Percentiles rank a stretch among this genome's conserved stretches.
phyloP scores from a whole-genome alignment of 2,329 filamentous ascomycete genomes.

The Fusarium sp. region DNA sequence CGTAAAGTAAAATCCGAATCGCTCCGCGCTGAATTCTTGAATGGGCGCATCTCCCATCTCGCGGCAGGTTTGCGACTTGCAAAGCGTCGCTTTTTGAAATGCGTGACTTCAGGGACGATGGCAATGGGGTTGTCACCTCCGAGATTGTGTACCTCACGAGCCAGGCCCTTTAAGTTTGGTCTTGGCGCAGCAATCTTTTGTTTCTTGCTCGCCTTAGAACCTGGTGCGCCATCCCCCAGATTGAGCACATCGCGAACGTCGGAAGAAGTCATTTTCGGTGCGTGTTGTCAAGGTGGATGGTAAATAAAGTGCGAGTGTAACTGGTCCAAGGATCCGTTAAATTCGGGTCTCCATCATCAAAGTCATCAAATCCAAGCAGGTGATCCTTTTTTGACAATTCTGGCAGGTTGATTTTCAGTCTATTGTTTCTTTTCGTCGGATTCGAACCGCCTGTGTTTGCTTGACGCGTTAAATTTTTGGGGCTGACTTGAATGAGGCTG shows the following conservation, averaged over 20 bases:
- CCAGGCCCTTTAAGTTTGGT: constrained; percentile 72
- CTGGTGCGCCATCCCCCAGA: constrained; percentile 70
- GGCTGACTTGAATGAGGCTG: constrained; percentile 12
- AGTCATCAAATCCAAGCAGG: constrained; percentile 24
- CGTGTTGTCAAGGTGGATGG: constrained; percentile 18
- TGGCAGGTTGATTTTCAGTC: not conserved
- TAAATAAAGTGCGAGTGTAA: not conserved
- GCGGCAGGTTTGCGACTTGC: constrained; percentile 67
- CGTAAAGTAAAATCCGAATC: constrained; percentile 76
- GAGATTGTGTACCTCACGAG: constrained; percentile 74
- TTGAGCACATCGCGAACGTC: constrained; percentile 92
- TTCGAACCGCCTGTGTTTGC: constrained; percentile 13
- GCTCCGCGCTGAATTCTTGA: constrained; percentile 80
- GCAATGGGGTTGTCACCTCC: constrained; percentile 76
- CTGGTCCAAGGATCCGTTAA: constrained; percentile 23
- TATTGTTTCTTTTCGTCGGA: constrained; percentile 11
- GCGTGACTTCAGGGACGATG: constrained; percentile 70
- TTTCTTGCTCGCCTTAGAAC: constrained; percentile 76
- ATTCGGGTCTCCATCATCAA: constrained; percentile 40
- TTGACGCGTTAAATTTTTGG: constrained; percentile 40
- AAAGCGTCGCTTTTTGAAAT: constrained; percentile 70
- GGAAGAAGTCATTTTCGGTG: constrained; percentile 73
- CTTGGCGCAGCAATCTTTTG: constrained; percentile 74
- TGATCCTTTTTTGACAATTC: not conserved
- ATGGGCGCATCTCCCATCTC: constrained; percentile 76